These are phyloP conservation scores for Halenospora varia DNA, from an alignment of 495 filamentous ascomycete genomes.

Conservation along the genomic window DNA sequence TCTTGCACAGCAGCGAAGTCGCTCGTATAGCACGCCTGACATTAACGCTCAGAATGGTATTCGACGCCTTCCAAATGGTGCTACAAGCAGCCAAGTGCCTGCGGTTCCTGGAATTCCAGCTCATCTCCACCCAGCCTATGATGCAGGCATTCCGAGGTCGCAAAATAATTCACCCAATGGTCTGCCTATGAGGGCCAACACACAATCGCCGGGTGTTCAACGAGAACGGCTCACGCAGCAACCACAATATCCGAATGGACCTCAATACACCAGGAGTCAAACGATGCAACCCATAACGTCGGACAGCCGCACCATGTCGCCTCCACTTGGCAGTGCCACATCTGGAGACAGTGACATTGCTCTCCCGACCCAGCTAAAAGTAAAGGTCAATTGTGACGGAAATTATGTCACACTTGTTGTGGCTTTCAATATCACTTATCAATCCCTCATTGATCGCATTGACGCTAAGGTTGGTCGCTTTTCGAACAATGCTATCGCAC, in stretches of 20 bases:
- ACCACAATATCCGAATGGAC: conserved; percentile 16
- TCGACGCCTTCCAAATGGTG: conserved; percentile 29
- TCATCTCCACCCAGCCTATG: conserved; percentile 51
- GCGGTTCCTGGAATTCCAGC: conserved; percentile 54
- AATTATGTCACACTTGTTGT: conserved; percentile 89
- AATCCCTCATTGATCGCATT: conserved; percentile 91
- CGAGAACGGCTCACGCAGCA: conserved; percentile 30
- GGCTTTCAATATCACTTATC: conserved; percentile 86
- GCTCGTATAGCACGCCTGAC: conserved; percentile 61
- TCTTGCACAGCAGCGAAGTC: conserved; percentile 45
- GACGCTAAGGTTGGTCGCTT: conserved; percentile 87
- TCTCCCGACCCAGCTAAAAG: conserved; percentile 81
- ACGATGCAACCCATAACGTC: conserved; percentile 29
- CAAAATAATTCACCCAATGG: conserved; percentile 49
- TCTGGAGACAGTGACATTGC: conserved; percentile 49
- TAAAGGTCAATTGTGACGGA: conserved; percentile 81
- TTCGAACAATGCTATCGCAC: conserved; percentile 73
- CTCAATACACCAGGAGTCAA: conserved; percentile 19
- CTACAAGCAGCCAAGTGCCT: conserved; percentile 35
- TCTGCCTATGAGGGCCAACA: conserved; percentile 43
- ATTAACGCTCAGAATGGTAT: conserved; percentile 44
- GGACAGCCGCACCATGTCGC: conserved; percentile 35
- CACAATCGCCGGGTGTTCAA: conserved; percentile 47
- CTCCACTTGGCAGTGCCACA: conserved; percentile 25
- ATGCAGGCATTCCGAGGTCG: conserved; percentile 49